Base-by-base conservation (phyloP, 2,329 filamentous ascomycete genomes). In the Xylariaceae sp. region DNA sequence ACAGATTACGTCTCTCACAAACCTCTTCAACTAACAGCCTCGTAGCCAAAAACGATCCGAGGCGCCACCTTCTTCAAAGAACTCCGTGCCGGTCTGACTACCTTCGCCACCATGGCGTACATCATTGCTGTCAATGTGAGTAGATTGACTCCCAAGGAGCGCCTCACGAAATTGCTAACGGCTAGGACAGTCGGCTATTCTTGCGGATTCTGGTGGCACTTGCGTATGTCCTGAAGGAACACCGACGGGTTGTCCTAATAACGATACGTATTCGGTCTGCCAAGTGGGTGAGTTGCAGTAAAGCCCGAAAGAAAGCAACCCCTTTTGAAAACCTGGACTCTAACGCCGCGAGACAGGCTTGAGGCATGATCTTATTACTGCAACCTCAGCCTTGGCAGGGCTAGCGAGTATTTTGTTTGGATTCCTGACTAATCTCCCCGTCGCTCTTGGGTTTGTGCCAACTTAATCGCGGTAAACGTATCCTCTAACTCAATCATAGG, bases 81-180 rank as follows among this genome's bases (percentile, higher is more conserved):
- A 65, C 69, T 93, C 46, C 82, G 88, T 22, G 88, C 88, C 22
- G 88, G 88, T 2, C 64, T 92, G 43, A 89, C 88, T 2, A 93
- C 88, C 2, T 87, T 87, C 61, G 83, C 85, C 44, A 86, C 85
- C 3, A 89, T 90, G 87, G 85, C 86, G 12, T 92, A 91, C 66
- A 92, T 93, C 56, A 90, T 93, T 60, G 84, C 85, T 7, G 82
- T 84, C 52, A 83, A 84, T 56, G 79, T 80, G 53, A 57, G 73
- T 12, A 29, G n/a, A 32, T 6, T 14, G 17, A 10, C 14, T n/a
- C 16, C 21, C 14, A 27, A 21, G 32, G 2, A 22, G 22, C 14
- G n/a, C 5, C 14, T 16, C 37, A 34, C 21, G n/a, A 2, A 8
- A 10, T 33, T 20, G 39, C 22, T 53, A 42, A 38, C 48, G 27